Conservation (phyloP, 768 basidiomycete genomes). For the Glaciozyma martinii region DNA sequence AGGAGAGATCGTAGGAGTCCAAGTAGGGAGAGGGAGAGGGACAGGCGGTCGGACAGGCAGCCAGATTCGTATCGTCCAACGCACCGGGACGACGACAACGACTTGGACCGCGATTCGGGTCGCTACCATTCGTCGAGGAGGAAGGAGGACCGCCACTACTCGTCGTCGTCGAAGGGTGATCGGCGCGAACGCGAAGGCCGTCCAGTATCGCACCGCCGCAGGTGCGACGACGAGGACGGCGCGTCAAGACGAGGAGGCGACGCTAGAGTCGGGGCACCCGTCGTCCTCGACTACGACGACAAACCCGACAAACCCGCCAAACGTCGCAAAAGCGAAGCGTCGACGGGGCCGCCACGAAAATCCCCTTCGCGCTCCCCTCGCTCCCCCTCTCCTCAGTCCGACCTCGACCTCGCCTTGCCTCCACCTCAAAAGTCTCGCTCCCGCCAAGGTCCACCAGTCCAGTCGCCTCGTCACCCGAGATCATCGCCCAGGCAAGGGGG, state of each 20-base stretch:
- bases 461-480: too few relatives aligned
- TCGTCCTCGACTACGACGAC: too few relatives aligned
- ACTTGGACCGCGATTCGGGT: not conserved
- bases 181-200: not conserved
- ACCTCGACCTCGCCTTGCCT: too few relatives aligned
- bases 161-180: not conserved
- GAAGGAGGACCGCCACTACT: not conserved
- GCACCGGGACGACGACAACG: not conserved
- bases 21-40: not conserved
- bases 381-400: too few relatives aligned
- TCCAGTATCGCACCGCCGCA: not conserved
- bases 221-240: not conserved
- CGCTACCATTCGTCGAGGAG: not conserved
- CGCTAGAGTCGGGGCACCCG: too few relatives aligned
- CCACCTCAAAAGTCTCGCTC: too few relatives aligned
- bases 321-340: too few relatives aligned
- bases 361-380: too few relatives aligned
- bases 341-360: too few relatives aligned
- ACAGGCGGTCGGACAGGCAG: not conserved
- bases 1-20: not conserved
- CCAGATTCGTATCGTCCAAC: not conserved
- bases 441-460: too few relatives aligned
- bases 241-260: not conserved
- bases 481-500: not conserved
- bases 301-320: too few relatives aligned